A percentile compares a stretch with the other conserved stretches of the same genome.
These are phyloP conservation scores for Fusarium sp. DNA, from an alignment of 2,329 filamentous ascomycete genomes.

Conservation along the genomic window DNA sequence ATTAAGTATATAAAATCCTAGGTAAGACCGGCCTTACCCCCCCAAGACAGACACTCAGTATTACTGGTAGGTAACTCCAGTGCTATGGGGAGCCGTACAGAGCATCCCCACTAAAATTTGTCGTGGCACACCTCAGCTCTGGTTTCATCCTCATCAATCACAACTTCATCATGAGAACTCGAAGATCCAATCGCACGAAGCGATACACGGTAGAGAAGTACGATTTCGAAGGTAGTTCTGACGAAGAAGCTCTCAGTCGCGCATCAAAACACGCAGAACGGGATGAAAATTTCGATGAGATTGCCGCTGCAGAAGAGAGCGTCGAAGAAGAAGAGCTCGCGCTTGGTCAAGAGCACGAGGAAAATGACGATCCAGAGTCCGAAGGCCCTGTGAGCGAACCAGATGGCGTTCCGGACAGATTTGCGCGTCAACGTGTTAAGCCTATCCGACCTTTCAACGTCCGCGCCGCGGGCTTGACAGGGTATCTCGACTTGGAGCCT, in stretches of 20 bases:
- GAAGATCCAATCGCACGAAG: slow-evolving; percentile 54
- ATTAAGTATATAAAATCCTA: too few species aligned
- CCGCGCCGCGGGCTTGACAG: slow-evolving; percentile 37
- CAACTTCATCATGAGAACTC: slow-evolving; percentile 51
- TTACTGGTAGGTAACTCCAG: neutral
- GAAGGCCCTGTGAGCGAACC: slow-evolving; percentile 42
- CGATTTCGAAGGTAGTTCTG: slow-evolving; percentile 52
- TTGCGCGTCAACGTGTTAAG: slow-evolving; percentile 45
- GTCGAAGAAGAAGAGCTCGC: slow-evolving; percentile 52
- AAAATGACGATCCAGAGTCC: slow-evolving; percentile 49
- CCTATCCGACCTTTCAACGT: slow-evolving; percentile 42
- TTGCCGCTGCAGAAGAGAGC: slow-evolving; percentile 47
- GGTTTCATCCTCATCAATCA: slow-evolving; percentile 9
- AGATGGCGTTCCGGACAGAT: slow-evolving; percentile 49
- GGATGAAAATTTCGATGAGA: slow-evolving; percentile 51
- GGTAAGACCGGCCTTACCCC: too few species aligned
- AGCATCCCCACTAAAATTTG: slow-evolving; percentile 33
- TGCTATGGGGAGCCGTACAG: neutral
- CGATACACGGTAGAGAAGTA: slow-evolving; percentile 52
- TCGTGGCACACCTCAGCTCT: slow-evolving; percentile 14
- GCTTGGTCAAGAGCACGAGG: slow-evolving; percentile 37
- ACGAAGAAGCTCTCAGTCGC: slow-evolving; percentile 46
- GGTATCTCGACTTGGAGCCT: slow-evolving; percentile 52
- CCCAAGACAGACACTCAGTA: too few species aligned
- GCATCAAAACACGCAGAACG: slow-evolving; percentile 45